Evolutionary conservation across 345 rosid species (phyloP).

Genomic region (Excoecaria cochinchinensis): DNA sequence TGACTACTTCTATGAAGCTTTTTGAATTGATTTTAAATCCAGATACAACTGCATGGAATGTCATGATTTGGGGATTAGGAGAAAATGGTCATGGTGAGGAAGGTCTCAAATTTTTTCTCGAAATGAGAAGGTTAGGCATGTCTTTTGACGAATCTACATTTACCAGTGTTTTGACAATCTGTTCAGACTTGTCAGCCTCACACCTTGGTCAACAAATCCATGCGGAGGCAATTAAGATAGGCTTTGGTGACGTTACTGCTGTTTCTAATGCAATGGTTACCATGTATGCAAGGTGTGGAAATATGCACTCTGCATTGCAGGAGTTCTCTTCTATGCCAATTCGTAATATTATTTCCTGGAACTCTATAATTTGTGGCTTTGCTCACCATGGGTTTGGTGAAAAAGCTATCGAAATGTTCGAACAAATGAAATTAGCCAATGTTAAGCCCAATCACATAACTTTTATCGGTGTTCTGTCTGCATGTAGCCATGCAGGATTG

Average conservation of each 20-base stretch:
- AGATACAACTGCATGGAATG: slow-evolving; percentile 43
- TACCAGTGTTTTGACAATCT: slow-evolving; percentile 41
- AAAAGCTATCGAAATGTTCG: slow-evolving; percentile 43
- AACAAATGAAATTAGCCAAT: slow-evolving; percentile 31
- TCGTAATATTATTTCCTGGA: slow-evolving; percentile 48
- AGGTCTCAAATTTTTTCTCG: slow-evolving; percentile 35
- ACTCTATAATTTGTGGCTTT: slow-evolving; percentile 43
- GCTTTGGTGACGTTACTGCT: slow-evolving; percentile 25
- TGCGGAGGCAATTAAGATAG: slow-evolving; percentile 27
- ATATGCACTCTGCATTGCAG: slow-evolving; percentile 33
- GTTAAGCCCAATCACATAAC: slow-evolving; percentile 43
- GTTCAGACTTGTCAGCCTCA: slow-evolving; percentile 37
- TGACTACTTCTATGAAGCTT: slow-evolving; percentile 27
- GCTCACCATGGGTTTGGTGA: slow-evolving; percentile 40
- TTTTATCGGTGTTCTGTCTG: slow-evolving; percentile 44
- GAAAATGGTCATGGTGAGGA: slow-evolving; percentile 39
- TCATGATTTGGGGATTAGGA: slow-evolving; percentile 41
- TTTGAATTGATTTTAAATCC: slow-evolving; percentile 27
- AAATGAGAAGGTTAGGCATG: slow-evolving; percentile 33
- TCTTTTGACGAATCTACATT: slow-evolving; percentile 42
- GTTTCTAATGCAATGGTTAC: slow-evolving; percentile 44
- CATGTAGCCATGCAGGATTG: slow-evolving; percentile 51
- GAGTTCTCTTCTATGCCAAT: slow-evolving; percentile 34
- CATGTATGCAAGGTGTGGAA: slow-evolving; percentile 47
- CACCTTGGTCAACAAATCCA: slow-evolving; percentile 40